These are phyloP conservation scores for Euphorbia celastroides DNA, from an alignment of 441 rosid genomes.

Conservation along the genomic window DNA sequence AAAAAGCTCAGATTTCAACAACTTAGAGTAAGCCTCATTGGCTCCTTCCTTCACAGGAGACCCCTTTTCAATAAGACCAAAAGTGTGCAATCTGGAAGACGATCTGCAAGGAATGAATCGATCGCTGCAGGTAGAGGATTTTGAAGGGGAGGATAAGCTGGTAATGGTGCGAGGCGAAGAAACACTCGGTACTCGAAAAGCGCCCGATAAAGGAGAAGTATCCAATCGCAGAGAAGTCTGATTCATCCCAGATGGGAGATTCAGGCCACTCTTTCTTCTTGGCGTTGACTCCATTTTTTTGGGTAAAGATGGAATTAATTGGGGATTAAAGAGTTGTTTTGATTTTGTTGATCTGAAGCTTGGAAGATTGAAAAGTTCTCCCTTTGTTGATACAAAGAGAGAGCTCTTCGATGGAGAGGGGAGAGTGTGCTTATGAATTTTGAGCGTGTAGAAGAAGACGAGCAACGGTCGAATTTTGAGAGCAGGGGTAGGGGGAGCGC, in stretches of 20 bases:
- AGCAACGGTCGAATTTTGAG: slow-evolving; percentile 54
- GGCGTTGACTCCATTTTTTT: slow-evolving; percentile 62
- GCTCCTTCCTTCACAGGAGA: slow-evolving; percentile 94
- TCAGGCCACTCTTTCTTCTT: slow-evolving; percentile 63
- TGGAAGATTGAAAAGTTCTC: slow-evolving; percentile 26
- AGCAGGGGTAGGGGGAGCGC: slow-evolving; percentile 10
- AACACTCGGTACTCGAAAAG: slow-evolving; percentile 47
- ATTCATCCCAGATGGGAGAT: slow-evolving; percentile 92
- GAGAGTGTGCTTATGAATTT: background rate
- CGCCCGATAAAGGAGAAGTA: slow-evolving; percentile 33
- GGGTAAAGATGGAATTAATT: background rate
- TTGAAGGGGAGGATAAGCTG: slow-evolving; percentile 69
- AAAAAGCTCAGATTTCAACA: slow-evolving; percentile 82
- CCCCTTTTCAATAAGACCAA: slow-evolving; percentile 68
- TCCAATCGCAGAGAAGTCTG: slow-evolving; percentile 64
- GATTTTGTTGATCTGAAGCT: background rate
- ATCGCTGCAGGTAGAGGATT: slow-evolving; percentile 74
- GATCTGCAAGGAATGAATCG: slow-evolving; percentile 98
- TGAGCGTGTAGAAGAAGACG: slow-evolving; percentile 24
- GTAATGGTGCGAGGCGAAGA: slow-evolving; percentile 76
- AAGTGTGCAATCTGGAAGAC: slow-evolving; percentile 86
- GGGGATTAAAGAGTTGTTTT: background rate
- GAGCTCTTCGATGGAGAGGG: slow-evolving; percentile 17
- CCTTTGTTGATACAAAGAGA: slow-evolving; percentile 22
- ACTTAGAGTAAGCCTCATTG: slow-evolving; percentile 69